A percentile compares a stretch with the other conserved stretches of the same genome.
Evolutionary conservation across 257 asterid species (phyloP).

Genomic region (Forsythia suspensa): DNA sequence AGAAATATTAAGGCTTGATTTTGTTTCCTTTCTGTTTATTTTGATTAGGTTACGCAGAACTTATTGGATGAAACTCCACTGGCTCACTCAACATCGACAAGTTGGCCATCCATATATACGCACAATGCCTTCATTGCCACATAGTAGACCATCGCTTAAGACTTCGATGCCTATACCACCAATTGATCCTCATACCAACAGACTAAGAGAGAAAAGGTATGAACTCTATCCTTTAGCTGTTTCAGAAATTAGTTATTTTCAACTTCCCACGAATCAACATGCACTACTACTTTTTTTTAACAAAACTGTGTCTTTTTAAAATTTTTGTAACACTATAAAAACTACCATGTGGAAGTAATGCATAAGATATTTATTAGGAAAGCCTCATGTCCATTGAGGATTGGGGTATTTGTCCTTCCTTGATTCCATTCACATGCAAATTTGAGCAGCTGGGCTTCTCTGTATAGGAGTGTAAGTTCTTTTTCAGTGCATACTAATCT

Average conservation of each 20-base stretch:
- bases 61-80: conserved; percentile 60
- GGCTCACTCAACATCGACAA: conserved; percentile 75
- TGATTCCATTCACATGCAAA: not conserved
- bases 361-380: conserved; percentile 13
- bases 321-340: not conserved
- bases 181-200: conserved; percentile 67
- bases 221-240: conserved; percentile 13
- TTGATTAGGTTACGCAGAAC: conserved; percentile 50
- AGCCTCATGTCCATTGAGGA: not conserved
- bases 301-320: conserved; percentile 1
- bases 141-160: conserved; percentile 51
- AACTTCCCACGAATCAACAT: conserved; percentile 7
- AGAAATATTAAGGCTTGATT: conserved; percentile 19
- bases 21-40: conserved; percentile 16
- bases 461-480: conserved; percentile 2
- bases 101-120: conserved; percentile 65
- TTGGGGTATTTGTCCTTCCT: conserved; percentile 8
- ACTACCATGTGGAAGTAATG: conserved; percentile 9
- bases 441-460: not conserved
- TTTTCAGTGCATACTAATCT: not conserved
- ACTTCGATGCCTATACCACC: conserved; percentile 65
- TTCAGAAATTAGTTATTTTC: conserved; percentile 5
- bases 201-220: conserved; percentile 81
- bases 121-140: conserved; percentile 51
- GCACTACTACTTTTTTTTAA: not conserved